These are phyloP conservation scores for Groenewaldozyma tartarivorans DNA, from an alignment of 805 yeast species.

Conservation along the genomic window DNA sequence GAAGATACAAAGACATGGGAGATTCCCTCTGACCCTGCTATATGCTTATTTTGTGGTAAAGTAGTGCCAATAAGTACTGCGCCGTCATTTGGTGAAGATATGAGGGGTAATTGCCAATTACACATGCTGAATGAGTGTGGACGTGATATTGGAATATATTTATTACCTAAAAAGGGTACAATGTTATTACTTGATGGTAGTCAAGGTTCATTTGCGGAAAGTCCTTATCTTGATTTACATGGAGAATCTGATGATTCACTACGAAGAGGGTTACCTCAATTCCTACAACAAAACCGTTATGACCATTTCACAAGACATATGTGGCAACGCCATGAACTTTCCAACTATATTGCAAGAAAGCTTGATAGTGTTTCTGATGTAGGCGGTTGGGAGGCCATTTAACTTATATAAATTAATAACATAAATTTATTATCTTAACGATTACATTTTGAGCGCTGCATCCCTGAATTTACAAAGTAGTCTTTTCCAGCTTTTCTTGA, in stretches of 20 bases:
- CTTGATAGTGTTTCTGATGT: conserved; percentile 72
- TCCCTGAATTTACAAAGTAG: background rate
- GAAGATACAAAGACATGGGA: background rate
- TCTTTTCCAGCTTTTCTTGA: conserved; percentile 12
- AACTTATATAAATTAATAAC: conserved; percentile 12
- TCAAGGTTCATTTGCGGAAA: conserved; percentile 73
- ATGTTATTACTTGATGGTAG: conserved; percentile 56
- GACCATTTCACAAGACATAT: conserved; percentile 53
- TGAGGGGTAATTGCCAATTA: conserved; percentile 68
- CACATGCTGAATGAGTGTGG: conserved; percentile 48
- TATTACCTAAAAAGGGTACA: conserved; percentile 61
- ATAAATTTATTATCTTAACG: background rate
- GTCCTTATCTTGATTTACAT: conserved; percentile 79
- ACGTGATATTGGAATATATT: conserved; percentile 59
- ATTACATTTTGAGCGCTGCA: background rate
- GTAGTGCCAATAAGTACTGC: conserved; percentile 55
- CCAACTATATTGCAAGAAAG: conserved; percentile 67
- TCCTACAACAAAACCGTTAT: conserved; percentile 51
- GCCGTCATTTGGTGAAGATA: conserved; percentile 37
- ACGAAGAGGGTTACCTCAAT: conserved; percentile 60
- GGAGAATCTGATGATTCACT: conserved; percentile 76
- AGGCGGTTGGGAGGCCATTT: conserved; percentile 94
- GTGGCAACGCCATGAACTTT: conserved; percentile 73
- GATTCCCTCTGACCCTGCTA: conserved; percentile 57
- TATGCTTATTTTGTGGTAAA: conserved; percentile 75